phyloP scores from a whole-genome alignment of 257 asterid genomes.

The Solanum verrucosum region DNA sequence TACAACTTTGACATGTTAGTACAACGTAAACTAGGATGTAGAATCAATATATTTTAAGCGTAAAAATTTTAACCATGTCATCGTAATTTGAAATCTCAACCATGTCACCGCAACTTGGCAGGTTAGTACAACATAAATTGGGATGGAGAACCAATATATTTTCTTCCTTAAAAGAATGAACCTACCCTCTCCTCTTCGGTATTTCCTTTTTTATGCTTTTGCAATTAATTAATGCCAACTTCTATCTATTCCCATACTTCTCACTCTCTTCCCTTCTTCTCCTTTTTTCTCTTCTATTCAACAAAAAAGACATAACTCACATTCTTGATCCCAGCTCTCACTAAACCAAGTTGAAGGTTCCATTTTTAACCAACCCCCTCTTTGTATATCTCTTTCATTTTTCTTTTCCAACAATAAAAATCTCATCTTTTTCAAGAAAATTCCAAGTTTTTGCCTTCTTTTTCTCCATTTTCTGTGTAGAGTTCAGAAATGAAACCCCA shows the following conservation, averaged over 20 bases:
- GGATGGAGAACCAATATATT: no score
- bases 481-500: background rate
- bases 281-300: constrained; percentile 1
- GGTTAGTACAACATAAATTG: no score
- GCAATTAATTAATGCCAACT: constrained; percentile 50
- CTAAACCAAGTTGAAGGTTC: background rate
- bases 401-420: background rate
- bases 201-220: constrained; percentile 43
- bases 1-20: no score
- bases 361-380: background rate
- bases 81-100: rapidly evolving
- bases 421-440: background rate
- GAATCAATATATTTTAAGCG: no score
- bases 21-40: no score
- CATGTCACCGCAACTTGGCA: no score
- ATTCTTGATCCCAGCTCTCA: background rate
- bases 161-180: no score
- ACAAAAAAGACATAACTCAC: background rate
- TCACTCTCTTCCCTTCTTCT: constrained; percentile 12
- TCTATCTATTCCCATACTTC: background rate
- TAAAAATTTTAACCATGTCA: rapidly evolving
- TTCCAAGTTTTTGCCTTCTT: background rate
- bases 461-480: background rate
- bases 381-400: background rate
- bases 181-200: no score